Evolutionary conservation across 2,329 filamentous ascomycete genomes (phyloP).

Genomic region (Pyrenochaeta sp.): DNA sequence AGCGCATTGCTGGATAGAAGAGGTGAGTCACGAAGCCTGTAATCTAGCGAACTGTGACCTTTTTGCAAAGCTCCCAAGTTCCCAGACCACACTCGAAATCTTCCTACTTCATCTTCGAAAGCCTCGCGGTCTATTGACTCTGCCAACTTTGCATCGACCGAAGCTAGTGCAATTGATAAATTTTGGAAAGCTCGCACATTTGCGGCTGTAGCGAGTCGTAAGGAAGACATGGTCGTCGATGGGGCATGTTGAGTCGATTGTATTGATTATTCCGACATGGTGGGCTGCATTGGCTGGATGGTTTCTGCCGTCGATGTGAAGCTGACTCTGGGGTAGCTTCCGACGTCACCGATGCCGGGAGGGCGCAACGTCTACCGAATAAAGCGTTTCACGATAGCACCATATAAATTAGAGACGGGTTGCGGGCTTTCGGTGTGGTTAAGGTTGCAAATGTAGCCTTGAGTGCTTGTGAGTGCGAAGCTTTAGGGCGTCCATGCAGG

Average conservation of each 20-base stretch:
- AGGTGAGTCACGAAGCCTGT: slow-evolving; percentile 47
- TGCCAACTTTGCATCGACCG: slow-evolving; percentile 16
- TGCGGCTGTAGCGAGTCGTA: slow-evolving; percentile 39
- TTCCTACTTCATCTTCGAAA: slow-evolving; percentile 47
- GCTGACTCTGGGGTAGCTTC: too few species aligned
- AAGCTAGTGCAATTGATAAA: slow-evolving; percentile 27
- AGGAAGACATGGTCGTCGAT: slow-evolving; percentile 22
- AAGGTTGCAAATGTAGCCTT: too few species aligned
- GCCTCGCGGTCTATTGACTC: slow-evolving; percentile 33
- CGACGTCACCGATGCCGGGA: too few species aligned
- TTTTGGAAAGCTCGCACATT: slow-evolving; percentile 40
- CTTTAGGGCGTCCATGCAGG: too few species aligned
- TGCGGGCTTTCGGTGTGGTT: too few species aligned
- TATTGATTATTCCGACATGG: neutral
- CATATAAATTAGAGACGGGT: too few species aligned
- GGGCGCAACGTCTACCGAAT: too few species aligned
- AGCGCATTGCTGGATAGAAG: slow-evolving; percentile 41
- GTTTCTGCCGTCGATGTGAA: neutral
- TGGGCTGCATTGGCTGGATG: neutral
- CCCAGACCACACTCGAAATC: slow-evolving; percentile 46
- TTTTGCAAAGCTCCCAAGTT: slow-evolving; percentile 47
- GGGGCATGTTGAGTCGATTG: slow-evolving; percentile 16
- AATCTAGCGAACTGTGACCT: slow-evolving; percentile 47
- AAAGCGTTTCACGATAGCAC: too few species aligned
- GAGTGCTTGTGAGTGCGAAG: too few species aligned